Conservation (phyloP, 805 yeast genomes). For the Teunomyces atbi region DNA sequence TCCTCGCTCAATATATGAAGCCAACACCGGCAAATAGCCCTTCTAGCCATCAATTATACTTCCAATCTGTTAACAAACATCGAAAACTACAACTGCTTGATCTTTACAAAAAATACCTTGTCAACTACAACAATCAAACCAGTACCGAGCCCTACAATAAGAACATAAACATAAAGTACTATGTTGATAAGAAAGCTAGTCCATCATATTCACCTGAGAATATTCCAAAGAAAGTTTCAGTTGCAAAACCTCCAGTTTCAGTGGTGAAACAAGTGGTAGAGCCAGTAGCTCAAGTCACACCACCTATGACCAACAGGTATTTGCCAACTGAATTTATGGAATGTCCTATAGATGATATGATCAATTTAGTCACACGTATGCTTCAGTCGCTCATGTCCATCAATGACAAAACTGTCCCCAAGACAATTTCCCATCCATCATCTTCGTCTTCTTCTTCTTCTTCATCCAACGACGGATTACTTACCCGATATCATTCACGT, state of each 20-base stretch:
- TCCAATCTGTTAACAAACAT: slow-evolving; percentile 16
- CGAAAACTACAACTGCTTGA: slow-evolving; percentile 20
- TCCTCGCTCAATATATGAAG: slow-evolving; percentile 21
- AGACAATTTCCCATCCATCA: slow-evolving; percentile 27
- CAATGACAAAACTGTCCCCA: slow-evolving; percentile 60
- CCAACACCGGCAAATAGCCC: slow-evolving; percentile 9
- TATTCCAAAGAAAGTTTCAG: not conserved
- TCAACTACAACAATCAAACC: slow-evolving; percentile 3
- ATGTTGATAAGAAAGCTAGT: not conserved
- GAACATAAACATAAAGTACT: not conserved
- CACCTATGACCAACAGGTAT: slow-evolving; percentile 7
- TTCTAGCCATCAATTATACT: slow-evolving; percentile 19
- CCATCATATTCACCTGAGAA: not conserved
- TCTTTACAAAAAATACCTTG: slow-evolving; percentile 22
- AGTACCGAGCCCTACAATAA: not conserved
- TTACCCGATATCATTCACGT: slow-evolving; percentile 91
- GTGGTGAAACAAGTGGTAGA: not conserved
- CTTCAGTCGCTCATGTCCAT: slow-evolving; percentile 67
- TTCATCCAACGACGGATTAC: slow-evolving; percentile 25
- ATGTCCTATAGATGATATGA: slow-evolving; percentile 69
- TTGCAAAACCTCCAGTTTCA: not conserved
- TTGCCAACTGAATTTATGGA: slow-evolving; percentile 57
- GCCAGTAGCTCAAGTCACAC: not conserved
- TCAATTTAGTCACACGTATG: slow-evolving; percentile 76
- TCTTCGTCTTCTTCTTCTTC: slow-evolving; percentile 13